A percentile compares a stretch with the other conserved stretches of the same genome.
phyloP scores from a whole-genome alignment of 495 filamentous ascomycete genomes.

The Jackrogersella minutella region DNA sequence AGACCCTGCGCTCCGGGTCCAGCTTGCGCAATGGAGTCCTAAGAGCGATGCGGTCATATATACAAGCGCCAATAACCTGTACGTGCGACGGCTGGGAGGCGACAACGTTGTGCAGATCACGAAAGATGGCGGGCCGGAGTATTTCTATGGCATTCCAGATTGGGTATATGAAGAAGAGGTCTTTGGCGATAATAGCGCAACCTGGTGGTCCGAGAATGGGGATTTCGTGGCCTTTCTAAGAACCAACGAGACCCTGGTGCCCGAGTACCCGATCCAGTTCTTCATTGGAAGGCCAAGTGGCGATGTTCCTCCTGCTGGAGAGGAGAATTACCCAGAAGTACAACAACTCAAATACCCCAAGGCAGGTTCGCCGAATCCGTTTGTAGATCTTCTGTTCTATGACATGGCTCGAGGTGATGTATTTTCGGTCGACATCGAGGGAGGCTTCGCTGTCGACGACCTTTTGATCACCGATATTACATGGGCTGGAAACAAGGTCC shows the following conservation, averaged over 20 bases:
- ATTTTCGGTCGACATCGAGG: slow-evolving; percentile 79
- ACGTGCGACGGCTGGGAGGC: slow-evolving; percentile 70
- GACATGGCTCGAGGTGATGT: slow-evolving; percentile 80
- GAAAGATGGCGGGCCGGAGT: slow-evolving; percentile 80
- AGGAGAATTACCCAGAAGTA: slow-evolving; percentile 91
- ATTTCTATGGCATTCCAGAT: slow-evolving; percentile 97
- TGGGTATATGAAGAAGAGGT: slow-evolving; percentile 99
- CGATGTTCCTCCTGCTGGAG: slow-evolving; percentile 69
- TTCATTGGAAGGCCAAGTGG: slow-evolving; percentile 90
- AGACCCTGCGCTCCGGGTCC: slow-evolving; percentile 70
- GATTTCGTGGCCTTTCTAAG: slow-evolving; percentile 88
- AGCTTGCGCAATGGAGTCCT: slow-evolving; percentile 91
- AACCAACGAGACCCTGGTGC: slow-evolving; percentile 91
- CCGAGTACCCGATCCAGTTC: slow-evolving; percentile 94
- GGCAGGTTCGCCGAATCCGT: slow-evolving; percentile 90
- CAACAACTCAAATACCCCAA: slow-evolving; percentile 97
- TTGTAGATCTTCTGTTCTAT: slow-evolving; percentile 87
- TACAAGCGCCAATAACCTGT: slow-evolving; percentile 88
- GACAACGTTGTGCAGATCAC: slow-evolving; percentile 75
- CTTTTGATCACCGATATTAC: slow-evolving; percentile 91
- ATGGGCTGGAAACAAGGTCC: slow-evolving; percentile 84
- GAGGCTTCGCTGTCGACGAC: slow-evolving; percentile 80
- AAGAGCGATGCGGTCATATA: slow-evolving; percentile 84
- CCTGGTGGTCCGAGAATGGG: slow-evolving; percentile 93
- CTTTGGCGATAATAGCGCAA: slow-evolving; percentile 77